Percentiles rank a stretch among this genome's conserved stretches.
Evolutionary conservation across 2,329 filamentous ascomycete species (phyloP).

Genomic region (Cladosporium sp.): DNA sequence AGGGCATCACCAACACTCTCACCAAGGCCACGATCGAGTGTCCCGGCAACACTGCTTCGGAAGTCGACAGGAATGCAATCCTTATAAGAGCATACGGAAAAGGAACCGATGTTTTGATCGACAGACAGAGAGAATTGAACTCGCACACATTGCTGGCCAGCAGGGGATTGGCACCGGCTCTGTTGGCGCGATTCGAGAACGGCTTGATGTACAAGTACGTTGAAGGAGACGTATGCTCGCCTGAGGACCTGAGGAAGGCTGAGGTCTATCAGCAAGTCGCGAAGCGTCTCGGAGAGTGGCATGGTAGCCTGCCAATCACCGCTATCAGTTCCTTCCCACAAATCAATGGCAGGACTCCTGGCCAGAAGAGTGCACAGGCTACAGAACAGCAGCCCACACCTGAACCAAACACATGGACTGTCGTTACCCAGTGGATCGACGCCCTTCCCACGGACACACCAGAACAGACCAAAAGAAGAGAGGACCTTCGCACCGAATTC

Average conservation of each 20-base stretch:
- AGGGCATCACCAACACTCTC: conserved; percentile 96
- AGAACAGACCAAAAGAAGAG: conserved; percentile 67
- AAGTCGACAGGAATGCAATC: conserved; percentile 81
- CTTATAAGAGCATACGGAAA: conserved; percentile 91
- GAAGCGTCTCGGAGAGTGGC: conserved; percentile 85
- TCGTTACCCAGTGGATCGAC: conserved; percentile 93
- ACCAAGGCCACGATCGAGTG: conserved; percentile 74
- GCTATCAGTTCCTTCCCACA: conserved; percentile 47
- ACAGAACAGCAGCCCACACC: conserved; percentile 59
- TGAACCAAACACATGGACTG: conserved; percentile 88
- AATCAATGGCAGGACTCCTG: conserved; percentile 27
- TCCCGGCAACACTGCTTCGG: conserved; percentile 70
- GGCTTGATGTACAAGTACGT: conserved; percentile 95
- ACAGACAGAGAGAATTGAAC: conserved; percentile 70
- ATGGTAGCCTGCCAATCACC: conserved; percentile 67
- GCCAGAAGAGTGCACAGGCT: conserved; percentile 45
- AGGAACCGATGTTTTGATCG: conserved; percentile 92
- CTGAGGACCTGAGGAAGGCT: conserved; percentile 75
- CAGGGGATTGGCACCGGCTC: conserved; percentile 77
- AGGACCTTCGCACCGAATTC: conserved; percentile 72
- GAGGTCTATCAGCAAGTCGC: conserved; percentile 82
- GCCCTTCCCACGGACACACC: conserved; percentile 76
- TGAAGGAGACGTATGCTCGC: conserved; percentile 74
- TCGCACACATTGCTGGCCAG: conserved; percentile 85
- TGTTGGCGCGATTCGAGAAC: conserved; percentile 92